Conservation (phyloP, 306 rosid genomes). For the Acacia confusa region DNA sequence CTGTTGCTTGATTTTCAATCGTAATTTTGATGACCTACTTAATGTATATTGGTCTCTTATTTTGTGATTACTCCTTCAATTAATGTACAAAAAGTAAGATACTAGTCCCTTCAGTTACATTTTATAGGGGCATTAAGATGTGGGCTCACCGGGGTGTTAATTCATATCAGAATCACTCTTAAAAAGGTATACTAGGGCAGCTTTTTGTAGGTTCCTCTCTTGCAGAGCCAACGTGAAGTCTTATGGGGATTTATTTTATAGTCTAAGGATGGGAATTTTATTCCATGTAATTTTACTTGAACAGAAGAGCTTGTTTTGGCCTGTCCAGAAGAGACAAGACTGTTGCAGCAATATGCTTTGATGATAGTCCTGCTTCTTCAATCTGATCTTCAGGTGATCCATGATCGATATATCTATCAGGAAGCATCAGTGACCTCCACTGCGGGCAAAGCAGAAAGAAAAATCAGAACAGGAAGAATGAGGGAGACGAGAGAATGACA, state of each 20-base stretch:
- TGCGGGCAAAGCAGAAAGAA: constrained; percentile 35
- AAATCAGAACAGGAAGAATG: constrained; percentile 3
- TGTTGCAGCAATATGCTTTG: constrained; percentile 74
- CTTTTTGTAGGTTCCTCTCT: constrained; percentile 27
- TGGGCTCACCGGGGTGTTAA: not conserved
- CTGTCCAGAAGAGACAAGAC: constrained; percentile 66
- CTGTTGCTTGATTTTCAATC: not conserved
- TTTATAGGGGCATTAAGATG: not conserved
- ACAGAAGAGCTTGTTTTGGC: constrained; percentile 70
- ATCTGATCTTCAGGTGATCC: constrained; percentile 74
- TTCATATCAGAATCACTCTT: not conserved
- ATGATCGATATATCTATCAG: constrained; percentile 89
- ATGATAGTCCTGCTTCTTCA: constrained; percentile 76
- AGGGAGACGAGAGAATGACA: not conserved
- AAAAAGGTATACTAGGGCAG: not conserved
- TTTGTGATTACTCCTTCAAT: constrained; percentile 3
- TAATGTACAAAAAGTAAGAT: not conserved
- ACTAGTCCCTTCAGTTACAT: not conserved
- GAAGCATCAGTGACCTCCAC: constrained; percentile 90
- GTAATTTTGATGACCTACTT: not conserved
- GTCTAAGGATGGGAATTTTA: constrained; percentile 23
- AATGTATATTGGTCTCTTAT: not conserved
- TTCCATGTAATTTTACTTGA: constrained; percentile 41
- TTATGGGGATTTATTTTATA: not conserved
- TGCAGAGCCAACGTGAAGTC: not conserved